Base-by-base conservation (phyloP, 495 filamentous ascomycete species). In the Xylaria castorea region DNA sequence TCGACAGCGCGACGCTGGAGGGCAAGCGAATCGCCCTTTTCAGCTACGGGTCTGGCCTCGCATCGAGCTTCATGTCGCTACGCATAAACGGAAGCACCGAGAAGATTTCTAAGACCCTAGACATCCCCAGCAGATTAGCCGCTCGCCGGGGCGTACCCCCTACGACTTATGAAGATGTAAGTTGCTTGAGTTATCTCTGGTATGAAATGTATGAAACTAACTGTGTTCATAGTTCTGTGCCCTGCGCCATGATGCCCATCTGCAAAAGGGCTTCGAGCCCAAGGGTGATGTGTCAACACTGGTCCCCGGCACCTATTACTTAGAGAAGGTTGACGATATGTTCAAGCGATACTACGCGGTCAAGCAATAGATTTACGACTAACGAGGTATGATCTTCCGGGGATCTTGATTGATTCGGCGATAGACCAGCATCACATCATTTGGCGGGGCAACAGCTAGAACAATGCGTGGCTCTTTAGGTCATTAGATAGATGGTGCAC, bases 31-130 rank as follows among this genome's bases (percentile, higher is more conserved):
- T 99, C 75, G 96, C 86, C 73, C 84, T 99, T 75, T 99, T 98
- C 90, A 94, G 91, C 83, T 99, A 98, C 85, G 96, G 96, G 74
- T 95, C 92, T 79, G 96, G 96, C 72, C 87, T 99, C 68, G 96
- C 96, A 51, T 89, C 91, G 72, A 95, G 91, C 77, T 87, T 99
- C 86, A 95, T 97, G 86, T 96, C 93, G 40, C 84, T 96, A 78
- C 94, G 90, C 82, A 86, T 98, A 68, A 88, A 88, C 61, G 94
- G 95, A 68, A 91, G 90, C 83, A 92, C 92, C 61, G 90, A 91
- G 65, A 81, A 87, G 71, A 93, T 99, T 71, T 84, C 87, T 74
- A 89, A 94, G 88, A 91, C 91, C 75, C 81, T 98, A 30, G 89
- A 97, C 81, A 85, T 99, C 76, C 89, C 94, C 74, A 89, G 88